Conservation (phyloP, 164 flowering plant species). For the Umbellularia californica region DNA sequence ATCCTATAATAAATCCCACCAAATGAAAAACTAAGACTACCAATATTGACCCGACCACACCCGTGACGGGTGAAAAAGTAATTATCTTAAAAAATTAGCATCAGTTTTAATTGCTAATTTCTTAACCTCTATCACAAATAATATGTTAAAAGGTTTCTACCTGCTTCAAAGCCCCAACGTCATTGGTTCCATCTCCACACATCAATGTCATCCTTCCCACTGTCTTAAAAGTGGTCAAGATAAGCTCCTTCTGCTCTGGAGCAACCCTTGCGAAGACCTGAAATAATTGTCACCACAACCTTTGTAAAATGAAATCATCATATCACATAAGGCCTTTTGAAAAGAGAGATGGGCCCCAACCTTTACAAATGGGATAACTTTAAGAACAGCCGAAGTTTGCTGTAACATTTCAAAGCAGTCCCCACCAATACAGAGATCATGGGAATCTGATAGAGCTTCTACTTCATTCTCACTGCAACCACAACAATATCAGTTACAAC, state of each 20-base stretch:
- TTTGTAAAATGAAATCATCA: background rate
- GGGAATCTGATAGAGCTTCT: conserved; percentile 54
- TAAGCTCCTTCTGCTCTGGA: conserved; percentile 95
- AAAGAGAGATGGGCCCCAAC: conserved; percentile 24
- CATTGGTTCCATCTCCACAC: conserved; percentile 99
- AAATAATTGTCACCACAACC: background rate
- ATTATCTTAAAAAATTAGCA: no score
- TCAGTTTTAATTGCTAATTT: no score
- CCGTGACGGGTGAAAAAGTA: no score
- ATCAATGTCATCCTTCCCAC: conserved; percentile 91
- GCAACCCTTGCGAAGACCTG: conserved; percentile 99
- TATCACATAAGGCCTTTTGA: background rate
- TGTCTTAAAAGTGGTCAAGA: conserved; percentile 80
- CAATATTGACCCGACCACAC: no score
- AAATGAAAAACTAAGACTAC: no score
- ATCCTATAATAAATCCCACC: no score
- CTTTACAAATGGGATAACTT: conserved; percentile 86
- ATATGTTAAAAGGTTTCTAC: conserved; percentile 25
- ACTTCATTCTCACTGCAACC: conserved; percentile 61
- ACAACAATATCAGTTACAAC: background rate
- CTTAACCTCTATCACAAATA: background rate
- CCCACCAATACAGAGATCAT: conserved; percentile 94
- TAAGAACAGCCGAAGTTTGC: conserved; percentile 61
- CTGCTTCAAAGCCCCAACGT: conserved; percentile 98
- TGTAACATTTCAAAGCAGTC: conserved; percentile 88